Evolutionary conservation across 176 grass and related monocot genomes (phyloP).

Genomic region (Neostapfia colusana): DNA sequence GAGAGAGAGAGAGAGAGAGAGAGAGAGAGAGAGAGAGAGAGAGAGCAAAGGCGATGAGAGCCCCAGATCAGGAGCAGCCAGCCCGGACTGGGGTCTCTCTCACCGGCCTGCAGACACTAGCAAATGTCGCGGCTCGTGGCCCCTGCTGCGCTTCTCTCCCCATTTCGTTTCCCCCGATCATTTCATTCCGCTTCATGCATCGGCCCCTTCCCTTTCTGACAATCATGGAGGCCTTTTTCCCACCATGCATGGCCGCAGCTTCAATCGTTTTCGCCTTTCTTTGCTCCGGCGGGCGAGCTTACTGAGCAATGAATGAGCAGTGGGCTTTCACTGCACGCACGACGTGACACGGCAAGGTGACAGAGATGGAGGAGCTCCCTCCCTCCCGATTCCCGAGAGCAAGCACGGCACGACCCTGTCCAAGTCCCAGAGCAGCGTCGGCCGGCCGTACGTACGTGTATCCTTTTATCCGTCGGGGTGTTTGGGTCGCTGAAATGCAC

Average conservation of each 20-base stretch:
- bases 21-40: too few species aligned
- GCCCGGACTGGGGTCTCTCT: slow-evolving; percentile 17
- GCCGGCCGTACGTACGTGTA: slow-evolving; percentile 6
- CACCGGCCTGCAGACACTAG: slow-evolving; percentile 37
- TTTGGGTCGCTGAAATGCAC: too few species aligned
- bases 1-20: background rate
- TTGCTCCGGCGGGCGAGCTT: background rate
- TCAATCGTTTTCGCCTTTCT: slow-evolving; percentile 2
- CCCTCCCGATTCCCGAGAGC: too few species aligned
- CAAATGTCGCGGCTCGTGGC: slow-evolving; percentile 19
- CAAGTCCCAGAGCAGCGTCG: background rate
- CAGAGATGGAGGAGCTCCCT: background rate
- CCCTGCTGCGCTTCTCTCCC: too few species aligned
- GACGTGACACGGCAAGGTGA: background rate
- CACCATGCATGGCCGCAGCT: background rate
- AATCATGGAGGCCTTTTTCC: slow-evolving; percentile 41
- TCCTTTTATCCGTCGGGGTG: background rate
- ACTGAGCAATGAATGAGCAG: background rate
- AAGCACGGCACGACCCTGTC: background rate
- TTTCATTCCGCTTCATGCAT: background rate
- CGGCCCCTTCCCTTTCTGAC: background rate
- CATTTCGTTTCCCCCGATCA: background rate
- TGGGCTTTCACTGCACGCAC: background rate
- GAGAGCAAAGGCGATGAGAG: slow-evolving; percentile 41
- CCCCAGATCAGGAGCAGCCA: background rate